Evolutionary conservation across 306 rosid genomes (phyloP), one percentile per base, ranked within the genome.

Genomic region (Vigna nakashimae): DNA sequence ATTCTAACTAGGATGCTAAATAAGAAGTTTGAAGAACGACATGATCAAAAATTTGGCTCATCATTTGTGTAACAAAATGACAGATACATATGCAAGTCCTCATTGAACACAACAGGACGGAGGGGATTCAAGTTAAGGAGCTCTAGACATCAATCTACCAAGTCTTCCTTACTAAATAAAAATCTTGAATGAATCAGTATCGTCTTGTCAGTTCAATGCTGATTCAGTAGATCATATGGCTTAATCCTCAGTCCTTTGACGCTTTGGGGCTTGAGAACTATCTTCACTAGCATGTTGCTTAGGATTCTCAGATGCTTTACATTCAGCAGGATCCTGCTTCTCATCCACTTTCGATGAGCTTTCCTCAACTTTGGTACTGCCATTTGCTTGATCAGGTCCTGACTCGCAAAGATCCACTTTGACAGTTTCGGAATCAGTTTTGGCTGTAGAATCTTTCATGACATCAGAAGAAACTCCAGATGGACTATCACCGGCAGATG

Each of bases 161-260:
- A 71, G 86, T 70, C 83, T 57, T 76, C 80, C 65, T 73, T 68
- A 53, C 84, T 84, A 64, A 74, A 84, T 46, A 56, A 73, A 82
- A 63, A 82, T 75, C 77, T 73, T 51, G 73, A 55, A 76, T 40
- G 76, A 85, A 81, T 80, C 88, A 77, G 76, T 51, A 73, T 75
- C 34, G 74, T 80, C 82, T 67, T 57, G 79, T 74, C 83, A 73
- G 83, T 80, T 87, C 79, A 88, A 88, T 43, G 79, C 88, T 77
- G 83, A 88, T 86, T 82, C 82, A 40, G 79, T 50, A 67, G 79
- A 84, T 63, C 82, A 65, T 48, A 78, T 34, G 50, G 73, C 71
- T 76, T 79, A 89, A 77, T 89, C 91, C 15, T 84, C 89, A 32
- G 84, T 84, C 83, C 89, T 86, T 49, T 45, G 84, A 78, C 96